Evolutionary conservation across 352 stramenopile genomes (phyloP), one percentile per base, ranked within the genome.

Genomic region (Globisporangium lucens): DNA sequence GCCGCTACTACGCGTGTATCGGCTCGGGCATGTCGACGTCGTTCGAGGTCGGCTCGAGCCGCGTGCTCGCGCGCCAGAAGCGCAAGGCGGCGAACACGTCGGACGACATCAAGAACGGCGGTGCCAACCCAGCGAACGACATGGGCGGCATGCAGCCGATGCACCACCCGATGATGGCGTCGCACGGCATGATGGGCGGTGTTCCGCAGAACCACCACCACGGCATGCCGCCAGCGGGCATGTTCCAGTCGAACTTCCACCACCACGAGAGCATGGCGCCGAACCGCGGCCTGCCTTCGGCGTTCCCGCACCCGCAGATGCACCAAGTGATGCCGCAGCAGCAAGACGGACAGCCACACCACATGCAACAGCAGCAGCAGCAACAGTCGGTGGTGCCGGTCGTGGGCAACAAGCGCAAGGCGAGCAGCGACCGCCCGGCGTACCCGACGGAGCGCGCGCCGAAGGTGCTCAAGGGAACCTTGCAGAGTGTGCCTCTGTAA

Each of bases 1-100:
- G 78, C 27, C 82, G 84, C 60, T 94, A 91, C 75, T 95, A 89
- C 67, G 83, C 83, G 36, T 95, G 87, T 73, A 93, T 95, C 41
- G 87, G 85, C 64, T 95, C 87, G 29, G 87, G 87, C 52, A 93
- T 93, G 85, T 93, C 85, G 36, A 93, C 87, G 57, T 86, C 83
- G 9, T 95, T 95, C 63, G 87, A 95, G 71, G 87, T 95, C 20
- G 87, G 87, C 3, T 95, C 87, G 24, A 92, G 82, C 52, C 87
- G 87, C 24, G 87, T 95, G 56, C 75, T 95, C 8, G 87, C 87
- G 3, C 85, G 87, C 3, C 87, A 95, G 70, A 95, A 95, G 69
- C 80, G 87, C 68, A 95, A 95, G 72, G 85, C 87, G 0, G 84
- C 83, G 29, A 79, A 75, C n/a, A 78, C 69, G 9, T 46, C 69